phyloP scores from a whole-genome alignment of 768 basidiomycete genomes.

The Gymnopilus junonius region DNA sequence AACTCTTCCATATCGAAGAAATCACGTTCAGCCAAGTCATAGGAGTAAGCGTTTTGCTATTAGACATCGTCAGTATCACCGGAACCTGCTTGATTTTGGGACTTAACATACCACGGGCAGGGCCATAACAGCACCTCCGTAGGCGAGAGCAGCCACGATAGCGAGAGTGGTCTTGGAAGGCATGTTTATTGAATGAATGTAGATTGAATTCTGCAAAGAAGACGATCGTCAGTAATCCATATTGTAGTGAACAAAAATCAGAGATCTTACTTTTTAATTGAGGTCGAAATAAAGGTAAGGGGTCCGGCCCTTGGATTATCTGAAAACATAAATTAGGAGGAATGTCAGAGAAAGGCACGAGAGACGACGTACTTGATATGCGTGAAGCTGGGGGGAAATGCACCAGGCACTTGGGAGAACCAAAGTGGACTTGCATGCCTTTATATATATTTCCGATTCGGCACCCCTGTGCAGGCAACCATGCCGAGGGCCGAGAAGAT shows the following conservation, averaged over 20 bases:
- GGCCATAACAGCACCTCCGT: slow-evolving; percentile 18
- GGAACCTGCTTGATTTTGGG: too few species aligned
- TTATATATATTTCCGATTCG: slow-evolving; percentile 15
- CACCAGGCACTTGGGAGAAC: slow-evolving; percentile 26
- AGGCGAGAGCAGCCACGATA: slow-evolving; percentile 21
- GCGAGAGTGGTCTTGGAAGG: slow-evolving; percentile 23
- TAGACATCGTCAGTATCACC: background rate
- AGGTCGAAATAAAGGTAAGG: slow-evolving; percentile 14
- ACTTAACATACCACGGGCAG: slow-evolving; percentile 14
- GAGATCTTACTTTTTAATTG: slow-evolving; percentile 14
- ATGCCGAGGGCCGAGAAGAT: background rate
- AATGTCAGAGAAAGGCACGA: background rate
- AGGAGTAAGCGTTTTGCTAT: slow-evolving; percentile 5
- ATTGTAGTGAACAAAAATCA: background rate
- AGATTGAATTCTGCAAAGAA: slow-evolving; percentile 6
- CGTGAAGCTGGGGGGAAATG: slow-evolving; percentile 22
- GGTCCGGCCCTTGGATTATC: slow-evolving; percentile 23
- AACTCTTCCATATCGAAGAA: slow-evolving; percentile 21
- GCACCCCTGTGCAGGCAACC: background rate
- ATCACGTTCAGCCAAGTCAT: slow-evolving; percentile 20
- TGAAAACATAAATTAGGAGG: background rate
- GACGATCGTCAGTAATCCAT: background rate
- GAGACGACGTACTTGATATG: slow-evolving; percentile 16
- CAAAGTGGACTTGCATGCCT: background rate
- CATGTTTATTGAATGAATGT: slow-evolving; percentile 19